Evolutionary conservation across 1,284 basidiomycete genomes (phyloP), one percentile per base, ranked within the genome.

Genomic region (Sutorius eximius): DNA sequence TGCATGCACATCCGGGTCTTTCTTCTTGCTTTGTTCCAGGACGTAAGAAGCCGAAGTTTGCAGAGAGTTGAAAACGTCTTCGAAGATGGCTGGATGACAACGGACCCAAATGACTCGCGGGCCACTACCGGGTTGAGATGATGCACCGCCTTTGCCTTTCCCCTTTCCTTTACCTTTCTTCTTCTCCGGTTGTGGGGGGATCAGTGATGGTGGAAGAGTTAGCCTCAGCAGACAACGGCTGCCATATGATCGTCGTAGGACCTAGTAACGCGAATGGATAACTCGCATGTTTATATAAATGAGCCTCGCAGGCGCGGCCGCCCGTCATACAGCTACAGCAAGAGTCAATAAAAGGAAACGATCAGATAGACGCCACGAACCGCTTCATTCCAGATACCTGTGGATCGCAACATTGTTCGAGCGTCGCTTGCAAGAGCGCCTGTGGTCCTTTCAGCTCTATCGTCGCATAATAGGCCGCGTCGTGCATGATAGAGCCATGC

Each of bases 401-500:
- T 8, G 80, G 81, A 61, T 91, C 87, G 58, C 83, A 89, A 53
- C 82, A 84, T 55, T 67, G 59, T 41, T 81, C 77, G 4, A 97
- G 69, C 8, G 84, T 64, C 6, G 62, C 56, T 40, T 79, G 74
- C 1, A 97, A 66, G 1, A 82, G 70, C 0, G 67, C 65, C 60
- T 87, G 77, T 1, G 79, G 75, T 1, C 91, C 91, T 51, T 77
- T 78, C 5, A 97, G 66, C 66, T 95, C 87, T 16, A 95, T 78
- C 5, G 87, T 77, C 0, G 84, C 82, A 60, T 81, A 82, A 70
- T 96, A 97, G 7, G 93, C 95, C 0, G 88, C 86, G 65, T 98
- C 95, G 55, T 94, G 91, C 0, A 95, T 71, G 51, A 95, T 93
- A 1, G 86, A 87, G 2, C 86, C 89, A 61, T 92, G 90, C 12